These are phyloP conservation scores for Torulaspora gathmanii DNA, from an alignment of 805 yeast genomes.

Conservation along the genomic window DNA sequence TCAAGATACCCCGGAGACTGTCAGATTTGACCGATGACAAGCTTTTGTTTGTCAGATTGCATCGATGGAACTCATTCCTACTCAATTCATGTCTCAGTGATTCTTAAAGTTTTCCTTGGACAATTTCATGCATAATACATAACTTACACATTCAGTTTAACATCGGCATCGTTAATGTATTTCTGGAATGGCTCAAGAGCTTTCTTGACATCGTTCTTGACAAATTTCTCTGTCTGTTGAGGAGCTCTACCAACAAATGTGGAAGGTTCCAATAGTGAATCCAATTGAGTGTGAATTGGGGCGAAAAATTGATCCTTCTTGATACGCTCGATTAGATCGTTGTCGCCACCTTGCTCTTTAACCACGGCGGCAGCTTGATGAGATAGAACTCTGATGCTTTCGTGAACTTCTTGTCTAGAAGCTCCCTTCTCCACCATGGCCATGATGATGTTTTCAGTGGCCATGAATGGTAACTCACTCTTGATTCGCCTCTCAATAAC, in stretches of 20 bases:
- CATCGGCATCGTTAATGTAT: slow-evolving; percentile 59
- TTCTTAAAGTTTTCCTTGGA: background rate
- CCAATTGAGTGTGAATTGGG: slow-evolving; percentile 86
- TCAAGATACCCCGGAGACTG: slow-evolving; percentile 52
- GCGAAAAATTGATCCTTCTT: slow-evolving; percentile 71
- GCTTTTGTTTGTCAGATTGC: slow-evolving; percentile 50
- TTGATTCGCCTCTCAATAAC: slow-evolving; percentile 94
- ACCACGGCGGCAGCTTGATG: slow-evolving; percentile 98
- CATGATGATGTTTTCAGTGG: slow-evolving; percentile 98
- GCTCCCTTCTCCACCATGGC: slow-evolving; percentile 99
- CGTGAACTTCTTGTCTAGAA: slow-evolving; percentile 97
- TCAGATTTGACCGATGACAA: slow-evolving; percentile 51
- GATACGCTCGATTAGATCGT: slow-evolving; percentile 88
- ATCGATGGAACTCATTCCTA: slow-evolving; percentile 58
- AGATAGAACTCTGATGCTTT: slow-evolving; percentile 90
- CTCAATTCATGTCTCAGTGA: slow-evolving; percentile 30
- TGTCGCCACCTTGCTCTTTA: slow-evolving; percentile 97
- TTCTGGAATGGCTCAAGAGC: slow-evolving; percentile 69
- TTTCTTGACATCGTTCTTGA: slow-evolving; percentile 72
- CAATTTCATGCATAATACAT: slow-evolving; percentile 3
- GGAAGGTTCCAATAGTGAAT: slow-evolving; percentile 74
- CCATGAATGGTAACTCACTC: slow-evolving; percentile 98
- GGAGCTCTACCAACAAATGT: slow-evolving; percentile 99
- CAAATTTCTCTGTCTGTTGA: slow-evolving; percentile 91
- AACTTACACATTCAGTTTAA: slow-evolving; percentile 68